These are phyloP conservation scores for Populus tomentosa DNA, from an alignment of 441 rosid species.

Conservation along the genomic window DNA sequence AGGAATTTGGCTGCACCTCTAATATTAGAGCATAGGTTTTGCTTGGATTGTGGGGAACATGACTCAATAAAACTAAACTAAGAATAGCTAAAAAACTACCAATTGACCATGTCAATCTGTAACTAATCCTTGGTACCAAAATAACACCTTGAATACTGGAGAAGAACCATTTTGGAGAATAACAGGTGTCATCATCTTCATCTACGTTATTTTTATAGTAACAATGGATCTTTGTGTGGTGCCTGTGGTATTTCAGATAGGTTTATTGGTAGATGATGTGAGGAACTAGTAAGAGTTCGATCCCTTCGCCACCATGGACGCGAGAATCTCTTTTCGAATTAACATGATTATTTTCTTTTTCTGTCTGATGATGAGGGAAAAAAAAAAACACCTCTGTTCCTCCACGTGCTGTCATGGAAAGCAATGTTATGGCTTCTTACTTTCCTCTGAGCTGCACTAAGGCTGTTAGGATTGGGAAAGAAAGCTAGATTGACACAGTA, in stretches of 20 bases:
- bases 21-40: constrained; percentile 21
- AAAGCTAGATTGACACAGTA: neutral
- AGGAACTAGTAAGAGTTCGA: neutral
- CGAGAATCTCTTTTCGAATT: neutral
- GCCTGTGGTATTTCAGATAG: neutral
- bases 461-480: neutral
- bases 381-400: neutral
- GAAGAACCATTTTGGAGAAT: neutral
- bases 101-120: neutral
- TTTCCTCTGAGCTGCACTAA: neutral
- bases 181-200: neutral
- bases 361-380: neutral
- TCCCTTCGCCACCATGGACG: neutral
- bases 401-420: neutral
- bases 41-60: neutral
- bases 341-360: neutral
- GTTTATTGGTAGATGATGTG: neutral
- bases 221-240: neutral
- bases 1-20: constrained; percentile 15
- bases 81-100: neutral
- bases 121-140: neutral
- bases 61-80: neutral
- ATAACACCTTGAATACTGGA: neutral
- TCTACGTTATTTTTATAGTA: neutral
- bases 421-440: neutral